Percentiles rank a stretch among this genome's conserved stretches.
Evolutionary conservation across 108 stramenopile genomes (phyloP).

Genomic region (Cyclostephanos invisitatus): DNA sequence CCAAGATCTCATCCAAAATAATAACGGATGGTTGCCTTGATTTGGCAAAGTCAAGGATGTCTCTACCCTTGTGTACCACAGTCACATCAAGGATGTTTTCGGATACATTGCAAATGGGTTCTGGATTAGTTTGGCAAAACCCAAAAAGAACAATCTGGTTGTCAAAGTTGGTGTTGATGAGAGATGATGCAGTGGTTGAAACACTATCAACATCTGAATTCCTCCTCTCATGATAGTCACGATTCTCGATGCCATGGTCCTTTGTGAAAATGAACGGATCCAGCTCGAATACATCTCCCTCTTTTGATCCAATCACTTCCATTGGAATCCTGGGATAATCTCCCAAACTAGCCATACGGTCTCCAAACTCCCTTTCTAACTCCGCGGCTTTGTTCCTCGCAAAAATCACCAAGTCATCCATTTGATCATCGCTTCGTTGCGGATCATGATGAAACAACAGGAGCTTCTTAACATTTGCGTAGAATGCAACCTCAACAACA

Average conservation of each 20-base stretch:
- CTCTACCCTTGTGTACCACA: constrained; percentile 10
- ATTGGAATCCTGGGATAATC: neutral
- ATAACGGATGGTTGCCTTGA: constrained; percentile 15
- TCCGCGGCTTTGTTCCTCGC: constrained; percentile 24
- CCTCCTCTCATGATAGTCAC: neutral
- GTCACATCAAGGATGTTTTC: constrained; percentile 5
- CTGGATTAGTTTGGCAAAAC: constrained; percentile 17
- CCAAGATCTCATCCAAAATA: no score
- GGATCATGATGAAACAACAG: constrained; percentile 47
- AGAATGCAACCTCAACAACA: constrained; percentile 46
- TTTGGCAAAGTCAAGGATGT: constrained; percentile 19
- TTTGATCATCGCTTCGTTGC: constrained; percentile 37
- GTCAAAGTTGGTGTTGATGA: constrained; percentile 13
- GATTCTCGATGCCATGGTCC: constrained; percentile 1
- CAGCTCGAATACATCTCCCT: constrained; percentile 23
- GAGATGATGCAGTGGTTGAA: neutral
- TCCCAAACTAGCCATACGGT: constrained; percentile 1
- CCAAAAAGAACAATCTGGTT: constrained; percentile 26
- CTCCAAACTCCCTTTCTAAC: constrained; percentile 9
- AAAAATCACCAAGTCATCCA: constrained; percentile 35
- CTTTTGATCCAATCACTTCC: constrained; percentile 29
- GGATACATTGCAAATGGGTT: constrained; percentile 17
- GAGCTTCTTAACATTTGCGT: constrained; percentile 35
- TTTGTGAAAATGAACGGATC: constrained; percentile 17
- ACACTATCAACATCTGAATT: neutral